Evolutionary conservation across 2,329 filamentous ascomycete genomes (phyloP), one percentile per base, ranked within the genome.

Genomic region (Alternaria tenuissima): DNA sequence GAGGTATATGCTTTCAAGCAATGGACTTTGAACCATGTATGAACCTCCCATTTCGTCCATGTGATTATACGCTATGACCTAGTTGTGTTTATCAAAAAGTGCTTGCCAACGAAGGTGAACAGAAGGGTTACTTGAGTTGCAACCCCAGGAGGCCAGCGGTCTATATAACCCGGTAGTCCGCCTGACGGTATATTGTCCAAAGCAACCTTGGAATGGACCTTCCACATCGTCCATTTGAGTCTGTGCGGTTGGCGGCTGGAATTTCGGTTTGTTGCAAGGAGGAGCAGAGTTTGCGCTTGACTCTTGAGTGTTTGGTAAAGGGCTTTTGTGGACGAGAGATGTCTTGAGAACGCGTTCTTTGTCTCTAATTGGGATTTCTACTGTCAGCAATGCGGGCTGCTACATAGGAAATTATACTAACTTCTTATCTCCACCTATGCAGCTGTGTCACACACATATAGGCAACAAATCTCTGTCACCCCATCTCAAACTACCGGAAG

Each of bases 121-220:
- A 7, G 9, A 42, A 42, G 39, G 18, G n/a, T n/a, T 7, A 11
- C 20, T 12, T 32, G 8, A 32, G 30, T 0, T 9, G 11, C 0
- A 20, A 20, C 39, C 6, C 1, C 39, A 42, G 9, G 39, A 18
- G 39, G 20, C 20, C 11, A 4, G 16, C 16, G 42, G 0, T 44
- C 18, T 24, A 11, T 22, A 8, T 16, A 12, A 2, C 11, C 42
- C 0, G 42, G 22, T 1, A 22, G 22, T 1, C 14, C 42, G 14
- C 42, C 42, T 2, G 12, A 1, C 22, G 22, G 22, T 26, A 8
- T 22, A 14, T 1, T 24, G 42, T 9, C 5, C 42, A 0, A 26
- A 2, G 16, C 3, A 9, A 20, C 20, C 20, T 20, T 20, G 20
- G 20, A 20, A 4, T 28, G 1, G 2, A 2, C 1, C 0, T 9